Evolutionary conservation across 1,284 basidiomycete species (phyloP).

Genomic region (Vanrija pseudolonga): DNA sequence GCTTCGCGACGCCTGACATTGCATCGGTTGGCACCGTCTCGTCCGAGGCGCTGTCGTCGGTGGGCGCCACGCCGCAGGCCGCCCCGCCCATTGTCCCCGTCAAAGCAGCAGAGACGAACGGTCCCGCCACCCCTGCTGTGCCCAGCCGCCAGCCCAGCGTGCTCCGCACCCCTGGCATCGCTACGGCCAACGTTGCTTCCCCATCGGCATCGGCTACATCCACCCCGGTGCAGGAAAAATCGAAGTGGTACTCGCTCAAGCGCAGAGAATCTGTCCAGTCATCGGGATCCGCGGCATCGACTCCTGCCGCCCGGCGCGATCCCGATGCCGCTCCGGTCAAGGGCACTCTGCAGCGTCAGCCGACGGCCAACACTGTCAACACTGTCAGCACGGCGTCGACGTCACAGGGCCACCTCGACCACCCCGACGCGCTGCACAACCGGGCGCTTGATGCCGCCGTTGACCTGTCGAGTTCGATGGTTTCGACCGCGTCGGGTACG

Average conservation of each 20-base stretch:
- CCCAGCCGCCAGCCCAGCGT: background rate
- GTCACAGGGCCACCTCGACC: background rate
- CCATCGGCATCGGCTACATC: background rate
- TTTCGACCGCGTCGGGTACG: background rate
- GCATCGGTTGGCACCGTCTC: too few species aligned
- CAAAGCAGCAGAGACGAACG: background rate
- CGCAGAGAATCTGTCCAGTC: too few species aligned
- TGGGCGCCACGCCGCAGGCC: background rate
- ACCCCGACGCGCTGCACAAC: background rate
- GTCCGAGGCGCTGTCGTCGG: background rate
- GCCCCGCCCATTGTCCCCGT: background rate
- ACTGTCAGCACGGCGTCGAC: background rate
- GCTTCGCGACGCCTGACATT: too few species aligned
- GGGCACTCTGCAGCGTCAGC: constrained; percentile 2
- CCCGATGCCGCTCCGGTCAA: too few species aligned
- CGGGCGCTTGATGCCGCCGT: background rate
- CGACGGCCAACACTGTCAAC: constrained; percentile 11
- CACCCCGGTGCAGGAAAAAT: background rate
- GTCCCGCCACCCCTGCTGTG: too few species aligned
- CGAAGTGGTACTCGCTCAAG: constrained; percentile 13
- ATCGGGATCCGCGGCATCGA: too few species aligned
- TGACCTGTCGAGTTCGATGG: constrained; percentile 7
- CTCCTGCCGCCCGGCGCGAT: too few species aligned
- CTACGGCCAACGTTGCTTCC: background rate
- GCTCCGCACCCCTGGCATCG: background rate